phyloP scores from a whole-genome alignment of 768 basidiomycete species.

The Suillus alpinus region DNA sequence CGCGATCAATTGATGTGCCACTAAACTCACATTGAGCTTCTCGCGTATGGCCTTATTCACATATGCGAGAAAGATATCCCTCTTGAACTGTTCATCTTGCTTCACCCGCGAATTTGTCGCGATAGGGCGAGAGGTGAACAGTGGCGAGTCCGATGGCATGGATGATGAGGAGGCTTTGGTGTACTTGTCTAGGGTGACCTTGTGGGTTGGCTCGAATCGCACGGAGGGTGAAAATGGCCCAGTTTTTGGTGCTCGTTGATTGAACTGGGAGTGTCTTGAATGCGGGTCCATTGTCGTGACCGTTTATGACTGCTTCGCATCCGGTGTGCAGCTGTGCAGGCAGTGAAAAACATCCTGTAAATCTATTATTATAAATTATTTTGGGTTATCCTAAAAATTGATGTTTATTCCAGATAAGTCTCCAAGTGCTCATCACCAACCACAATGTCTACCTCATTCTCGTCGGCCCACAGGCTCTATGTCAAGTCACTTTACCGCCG shows the following conservation, averaged over 20 bases:
- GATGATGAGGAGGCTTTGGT: constrained; percentile 35
- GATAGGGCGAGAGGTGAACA: constrained; percentile 50
- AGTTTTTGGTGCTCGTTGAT: constrained; percentile 65
- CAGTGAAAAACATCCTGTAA: neutral
- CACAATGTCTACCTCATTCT: constrained; percentile 63
- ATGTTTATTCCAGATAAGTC: neutral
- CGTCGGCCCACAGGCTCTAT: constrained; percentile 73
- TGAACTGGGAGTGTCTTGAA: constrained; percentile 72
- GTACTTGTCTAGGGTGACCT: constrained; percentile 43
- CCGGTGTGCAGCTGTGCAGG: neutral
- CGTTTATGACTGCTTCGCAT: constrained; percentile 1
- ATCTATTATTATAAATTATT: neutral
- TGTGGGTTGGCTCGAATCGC: constrained; percentile 45
- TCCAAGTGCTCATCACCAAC: neutral
- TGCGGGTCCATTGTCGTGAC: constrained; percentile 65
- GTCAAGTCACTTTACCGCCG: constrained; percentile 93
- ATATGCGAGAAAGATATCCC: constrained; percentile 83
- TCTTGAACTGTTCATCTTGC: constrained; percentile 71
- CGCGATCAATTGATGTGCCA: constrained; percentile 5
- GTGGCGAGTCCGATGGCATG: constrained; percentile 7
- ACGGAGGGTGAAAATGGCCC: constrained; percentile 51
- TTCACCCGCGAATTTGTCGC: constrained; percentile 78
- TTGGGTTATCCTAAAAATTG: neutral
- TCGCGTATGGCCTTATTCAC: constrained; percentile 78
- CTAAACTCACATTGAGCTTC: constrained; percentile 57